Evolutionary conservation across 345 rosid genomes (phyloP).

Genomic region (Linum trigynum): DNA sequence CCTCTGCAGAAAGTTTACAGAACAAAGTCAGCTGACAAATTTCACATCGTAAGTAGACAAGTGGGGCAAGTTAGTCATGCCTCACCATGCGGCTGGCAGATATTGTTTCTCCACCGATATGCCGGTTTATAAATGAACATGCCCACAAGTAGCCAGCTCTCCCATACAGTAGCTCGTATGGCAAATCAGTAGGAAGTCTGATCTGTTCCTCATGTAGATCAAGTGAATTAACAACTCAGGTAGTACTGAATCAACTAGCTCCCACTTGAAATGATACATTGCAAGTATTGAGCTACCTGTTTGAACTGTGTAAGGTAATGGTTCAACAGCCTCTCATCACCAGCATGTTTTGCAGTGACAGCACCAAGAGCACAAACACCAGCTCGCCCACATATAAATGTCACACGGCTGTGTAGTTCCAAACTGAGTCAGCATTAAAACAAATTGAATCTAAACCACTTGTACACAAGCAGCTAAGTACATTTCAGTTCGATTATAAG

Average conservation of each 20-base stretch:
- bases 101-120: constrained; percentile 45
- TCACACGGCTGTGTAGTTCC: constrained; percentile 29
- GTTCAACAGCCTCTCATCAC: constrained; percentile 35
- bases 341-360: constrained; percentile 47
- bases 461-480: too few species aligned
- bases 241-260: neutral
- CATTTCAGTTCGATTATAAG: too few species aligned
- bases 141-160: constrained; percentile 63
- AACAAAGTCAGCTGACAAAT: constrained; percentile 1
- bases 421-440: neutral
- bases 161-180: constrained; percentile 53
- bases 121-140: constrained; percentile 52
- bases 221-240: neutral
- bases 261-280: neutral
- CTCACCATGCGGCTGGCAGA: constrained; percentile 32
- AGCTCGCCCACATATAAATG: constrained; percentile 60
- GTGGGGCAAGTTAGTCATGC: neutral
- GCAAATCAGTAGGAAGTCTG: constrained; percentile 37
- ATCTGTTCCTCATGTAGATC: constrained; percentile 27
- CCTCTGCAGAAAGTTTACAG: constrained; percentile 29
- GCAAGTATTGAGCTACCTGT: constrained; percentile 22
- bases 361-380: constrained; percentile 74
- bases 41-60: neutral
- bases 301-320: constrained; percentile 38
- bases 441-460: neutral